Evolutionary conservation across 225 moss, liverwort and hornwort species (phyloP).

Genomic region (Marchantia paleacea): DNA sequence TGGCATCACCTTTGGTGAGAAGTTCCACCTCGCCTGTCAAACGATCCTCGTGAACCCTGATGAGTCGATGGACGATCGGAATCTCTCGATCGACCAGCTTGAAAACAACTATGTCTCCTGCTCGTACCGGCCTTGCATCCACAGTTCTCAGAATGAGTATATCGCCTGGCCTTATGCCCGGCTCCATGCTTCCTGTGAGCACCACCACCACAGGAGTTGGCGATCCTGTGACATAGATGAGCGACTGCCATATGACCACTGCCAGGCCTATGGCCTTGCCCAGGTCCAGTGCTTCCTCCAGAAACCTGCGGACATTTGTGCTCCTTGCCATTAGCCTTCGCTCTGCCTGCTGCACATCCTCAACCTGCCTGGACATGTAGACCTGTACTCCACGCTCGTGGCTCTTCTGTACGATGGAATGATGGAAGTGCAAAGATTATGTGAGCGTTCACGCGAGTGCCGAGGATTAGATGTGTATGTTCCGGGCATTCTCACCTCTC

Average conservation of each 20-base stretch:
- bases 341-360: neutral
- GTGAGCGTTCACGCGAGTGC: too few relatives aligned
- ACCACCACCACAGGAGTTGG: conserved; percentile 61
- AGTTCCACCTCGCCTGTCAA: conserved; percentile 40
- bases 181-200: conserved; percentile 95
- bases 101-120: conserved; percentile 93
- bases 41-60: conserved; percentile 41
- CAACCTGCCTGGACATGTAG: neutral
- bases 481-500: too few relatives aligned
- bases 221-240: neutral
- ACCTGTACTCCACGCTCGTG: neutral
- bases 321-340: neutral
- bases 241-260: neutral
- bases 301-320: neutral
- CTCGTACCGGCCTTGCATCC: conserved; percentile 78
- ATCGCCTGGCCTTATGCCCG: conserved; percentile 89
- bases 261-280: neutral
- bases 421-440: too few relatives aligned
- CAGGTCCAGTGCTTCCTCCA: neutral
- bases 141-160: conserved; percentile 72
- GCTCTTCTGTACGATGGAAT: too few relatives aligned
- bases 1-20: conserved; percentile 41
- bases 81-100: conserved; percentile 65
- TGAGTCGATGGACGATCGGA: conserved; percentile 49
- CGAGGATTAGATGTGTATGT: too few relatives aligned